phyloP scores from a whole-genome alignment of 352 stramenopile species.

The Pythium aphanidermatum region DNA sequence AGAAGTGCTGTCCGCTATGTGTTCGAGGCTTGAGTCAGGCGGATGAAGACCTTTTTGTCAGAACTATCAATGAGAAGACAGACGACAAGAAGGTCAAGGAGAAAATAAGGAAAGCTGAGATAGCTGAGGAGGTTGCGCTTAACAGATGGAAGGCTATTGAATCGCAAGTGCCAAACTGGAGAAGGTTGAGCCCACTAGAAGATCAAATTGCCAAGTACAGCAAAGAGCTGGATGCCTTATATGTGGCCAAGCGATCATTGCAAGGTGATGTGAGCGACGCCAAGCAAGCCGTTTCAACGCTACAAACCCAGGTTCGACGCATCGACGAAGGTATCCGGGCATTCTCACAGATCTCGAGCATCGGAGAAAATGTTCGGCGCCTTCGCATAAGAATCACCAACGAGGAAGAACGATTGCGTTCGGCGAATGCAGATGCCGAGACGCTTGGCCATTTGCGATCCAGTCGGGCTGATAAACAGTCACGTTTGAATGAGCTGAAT shows the following conservation, averaged over 20 bases:
- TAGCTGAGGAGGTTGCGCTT: conserved; percentile 32
- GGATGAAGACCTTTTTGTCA: conserved; percentile 55
- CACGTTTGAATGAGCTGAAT: conserved; percentile 40
- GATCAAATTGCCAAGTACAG: conserved; percentile 38
- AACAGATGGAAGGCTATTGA: conserved; percentile 58
- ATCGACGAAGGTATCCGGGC: conserved; percentile 24
- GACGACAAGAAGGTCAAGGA: conserved; percentile 68
- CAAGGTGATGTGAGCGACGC: conserved; percentile 54
- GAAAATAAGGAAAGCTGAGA: conserved; percentile 69
- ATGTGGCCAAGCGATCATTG: conserved; percentile 31
- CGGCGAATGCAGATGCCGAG: conserved; percentile 24
- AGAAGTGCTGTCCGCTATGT: conserved; percentile 77
- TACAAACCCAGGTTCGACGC: conserved; percentile 30
- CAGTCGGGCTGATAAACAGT: conserved; percentile 41
- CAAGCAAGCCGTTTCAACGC: conserved; percentile 10
- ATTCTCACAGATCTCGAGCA: conserved; percentile 26
- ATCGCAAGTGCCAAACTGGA: conserved; percentile 56
- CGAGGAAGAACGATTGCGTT: conserved; percentile 39
- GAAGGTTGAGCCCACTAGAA: conserved; percentile 52
- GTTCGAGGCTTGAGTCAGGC: conserved; percentile 45
- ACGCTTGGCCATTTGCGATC: conserved; percentile 37
- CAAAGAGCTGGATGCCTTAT: conserved; percentile 42
- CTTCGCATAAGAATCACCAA: conserved; percentile 22
- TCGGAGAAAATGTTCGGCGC: conserved; percentile 27
- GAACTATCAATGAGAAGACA: conserved; percentile 67